Evolutionary conservation across 176 grass and related monocot genomes (phyloP).

Genomic region (Musa beccarii): DNA sequence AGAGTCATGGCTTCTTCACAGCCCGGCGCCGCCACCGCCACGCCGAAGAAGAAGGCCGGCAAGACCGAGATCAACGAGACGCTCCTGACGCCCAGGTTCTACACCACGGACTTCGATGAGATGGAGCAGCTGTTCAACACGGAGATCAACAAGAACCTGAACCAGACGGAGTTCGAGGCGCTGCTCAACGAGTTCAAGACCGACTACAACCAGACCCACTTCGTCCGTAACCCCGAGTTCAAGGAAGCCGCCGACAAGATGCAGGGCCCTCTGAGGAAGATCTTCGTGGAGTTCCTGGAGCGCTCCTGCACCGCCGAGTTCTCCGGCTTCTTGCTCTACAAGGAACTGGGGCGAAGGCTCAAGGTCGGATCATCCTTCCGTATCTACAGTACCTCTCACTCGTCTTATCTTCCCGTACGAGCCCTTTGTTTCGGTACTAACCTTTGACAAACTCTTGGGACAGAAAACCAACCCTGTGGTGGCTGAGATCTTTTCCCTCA

Average conservation of each 20-base stretch:
- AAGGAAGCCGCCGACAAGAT: constrained; percentile 87
- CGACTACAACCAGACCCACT: constrained; percentile 99
- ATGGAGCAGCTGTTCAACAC: constrained; percentile 90
- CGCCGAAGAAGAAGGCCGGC: constrained; percentile 19
- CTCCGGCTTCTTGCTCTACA: constrained; percentile 92
- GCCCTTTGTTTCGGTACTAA: background rate
- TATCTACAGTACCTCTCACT: no score
- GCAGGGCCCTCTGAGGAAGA: constrained; percentile 63
- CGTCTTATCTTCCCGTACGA: no score
- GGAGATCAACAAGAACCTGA: constrained; percentile 92
- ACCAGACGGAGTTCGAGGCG: constrained; percentile 80
- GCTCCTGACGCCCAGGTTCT: constrained; percentile 80
- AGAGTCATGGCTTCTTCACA: constrained; percentile 28
- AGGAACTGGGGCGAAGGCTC: constrained; percentile 89
- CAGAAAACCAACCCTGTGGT: constrained; percentile 99
- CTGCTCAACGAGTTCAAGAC: constrained; percentile 97
- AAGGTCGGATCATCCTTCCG: constrained; percentile 34
- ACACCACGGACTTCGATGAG: constrained; percentile 96
- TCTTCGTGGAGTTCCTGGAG: constrained; percentile 96
- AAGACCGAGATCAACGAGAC: constrained; percentile 72
- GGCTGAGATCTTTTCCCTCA: constrained; percentile 96
- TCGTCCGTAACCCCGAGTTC: constrained; percentile 88
- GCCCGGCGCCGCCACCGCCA: constrained; percentile 21
- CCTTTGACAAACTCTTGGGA: background rate
- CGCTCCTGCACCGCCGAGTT: constrained; percentile 93